Conservation (phyloP, 148 eudicot genomes). For the Silene uniflora region DNA sequence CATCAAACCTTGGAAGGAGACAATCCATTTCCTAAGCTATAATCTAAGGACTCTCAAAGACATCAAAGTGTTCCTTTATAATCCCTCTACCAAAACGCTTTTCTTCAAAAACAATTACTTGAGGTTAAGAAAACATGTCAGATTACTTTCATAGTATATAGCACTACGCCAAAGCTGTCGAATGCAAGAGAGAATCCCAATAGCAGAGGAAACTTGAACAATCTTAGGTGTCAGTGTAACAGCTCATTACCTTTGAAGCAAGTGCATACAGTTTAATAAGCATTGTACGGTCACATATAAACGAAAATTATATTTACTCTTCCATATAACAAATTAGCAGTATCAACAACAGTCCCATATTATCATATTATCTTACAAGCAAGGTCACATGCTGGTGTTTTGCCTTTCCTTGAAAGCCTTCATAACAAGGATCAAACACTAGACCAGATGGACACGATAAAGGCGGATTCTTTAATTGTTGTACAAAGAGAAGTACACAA, state of each 20-base stretch:
- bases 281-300: background rate
- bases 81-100: background rate
- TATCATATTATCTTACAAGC: background rate
- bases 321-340: background rate
- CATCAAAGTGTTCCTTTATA: background rate
- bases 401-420: too few relatives aligned
- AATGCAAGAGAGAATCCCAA: background rate
- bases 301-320: background rate
- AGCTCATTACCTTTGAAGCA: background rate
- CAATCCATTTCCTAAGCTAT: slow-evolving; percentile 38
- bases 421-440: too few relatives aligned
- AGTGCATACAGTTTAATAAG: background rate
- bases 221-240: background rate
- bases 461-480: background rate
- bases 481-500: background rate
- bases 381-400: background rate
- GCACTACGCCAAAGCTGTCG: background rate
- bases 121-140: background rate
- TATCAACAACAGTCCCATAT: background rate
- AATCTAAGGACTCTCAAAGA: background rate
- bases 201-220: background rate
- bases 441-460: background rate
- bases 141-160: background rate
- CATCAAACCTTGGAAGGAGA: slow-evolving; percentile 29
- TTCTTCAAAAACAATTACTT: background rate